Evolutionary conservation across 2,329 filamentous ascomycete genomes (phyloP).

Genomic region (Tympanopsis confertula): DNA sequence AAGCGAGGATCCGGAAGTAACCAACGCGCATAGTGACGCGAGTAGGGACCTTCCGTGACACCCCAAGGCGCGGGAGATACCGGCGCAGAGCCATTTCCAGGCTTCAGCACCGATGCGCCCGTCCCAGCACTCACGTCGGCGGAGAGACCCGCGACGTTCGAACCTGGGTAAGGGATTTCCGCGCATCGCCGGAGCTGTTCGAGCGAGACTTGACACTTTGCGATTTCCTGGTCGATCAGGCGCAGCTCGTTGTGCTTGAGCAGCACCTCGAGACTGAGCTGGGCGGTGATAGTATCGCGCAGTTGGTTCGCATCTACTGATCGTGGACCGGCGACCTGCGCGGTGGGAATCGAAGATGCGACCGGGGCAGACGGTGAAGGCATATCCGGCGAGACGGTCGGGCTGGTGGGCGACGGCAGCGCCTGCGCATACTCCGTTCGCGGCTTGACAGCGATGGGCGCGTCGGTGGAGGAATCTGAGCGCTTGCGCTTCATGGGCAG

Average conservation of each 20-base stretch:
- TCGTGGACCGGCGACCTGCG: no score
- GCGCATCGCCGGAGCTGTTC: conserved; percentile 90
- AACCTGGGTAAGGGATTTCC: conserved; percentile 86
- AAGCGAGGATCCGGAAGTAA: conserved; percentile 80
- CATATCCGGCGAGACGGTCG: no score
- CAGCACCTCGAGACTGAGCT: conserved; percentile 83
- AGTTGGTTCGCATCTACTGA: no score
- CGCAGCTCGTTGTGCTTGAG: conserved; percentile 90
- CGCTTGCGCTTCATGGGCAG: no score
- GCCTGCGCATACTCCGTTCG: no score
- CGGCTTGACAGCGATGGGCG: no score
- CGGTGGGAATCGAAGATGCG: no score
- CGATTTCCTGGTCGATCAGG: conserved; percentile 88
- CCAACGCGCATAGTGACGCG: conserved; percentile 91
- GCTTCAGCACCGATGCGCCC: conserved; percentile 54
- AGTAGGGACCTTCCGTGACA: conserved; percentile 82
- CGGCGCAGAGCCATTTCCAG: conserved; percentile 65
- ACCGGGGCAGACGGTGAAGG: no score
- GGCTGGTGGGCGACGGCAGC: no score
- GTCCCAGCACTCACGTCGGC: conserved; percentile 52
- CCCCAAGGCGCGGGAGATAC: conserved; percentile 74
- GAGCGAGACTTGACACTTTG: conserved; percentile 84
- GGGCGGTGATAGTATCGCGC: conserved; percentile 56
- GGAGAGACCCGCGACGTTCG: no score
- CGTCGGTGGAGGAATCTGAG: no score